Base-by-base conservation (phyloP, 2,329 filamentous ascomycete genomes). In the Botrytis porri region DNA sequence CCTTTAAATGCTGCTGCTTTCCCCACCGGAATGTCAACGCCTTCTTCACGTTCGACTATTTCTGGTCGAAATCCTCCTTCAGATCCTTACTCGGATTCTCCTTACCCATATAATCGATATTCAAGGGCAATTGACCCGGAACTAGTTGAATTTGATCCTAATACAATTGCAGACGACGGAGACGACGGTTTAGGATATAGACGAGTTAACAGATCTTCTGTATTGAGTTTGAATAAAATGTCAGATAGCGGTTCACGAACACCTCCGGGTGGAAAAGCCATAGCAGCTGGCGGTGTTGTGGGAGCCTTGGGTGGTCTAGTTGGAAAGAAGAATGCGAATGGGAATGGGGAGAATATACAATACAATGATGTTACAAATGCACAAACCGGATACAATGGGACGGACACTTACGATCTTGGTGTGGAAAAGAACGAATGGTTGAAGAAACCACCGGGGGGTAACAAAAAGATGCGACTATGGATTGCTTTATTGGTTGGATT, bases 81-180 rank as follows among this genome's bases (percentile, higher is more conserved):
- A 60, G 78, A 80, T 57, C 76, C 77, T 45, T 80, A 80, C 64
- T 71, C 75, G 14, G 80, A 81, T 69, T 74, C 74, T 60, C 76
- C 74, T 37, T 75, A 75, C 64, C 63, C 65, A 43, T 77, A 78
- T 59, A 73, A 78, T 63, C 77, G 79, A 70, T 79, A 80, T 43
- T 80, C 79, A 18, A 74, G 77, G 51, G 37, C 61, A 67, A 79
- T 81, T 35, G 79, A 81, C 66, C 77, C 80, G 2, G 77, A 65
- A 35, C 41, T 81, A 48, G 75, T 69, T 5, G 77, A 78, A 22
- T 79, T 81, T 61, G 79, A 97, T 80, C 94, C 94, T 4, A 89
- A 92, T 78, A 90, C 91, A 22, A 95, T 97, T 76, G 88, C 88
- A 35, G 95, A 97, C 80, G 95, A 98, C 79, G 94, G 93, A 41